Conservation (phyloP, 495 filamentous ascomycete species). For the Penicillium robsamsonii region DNA sequence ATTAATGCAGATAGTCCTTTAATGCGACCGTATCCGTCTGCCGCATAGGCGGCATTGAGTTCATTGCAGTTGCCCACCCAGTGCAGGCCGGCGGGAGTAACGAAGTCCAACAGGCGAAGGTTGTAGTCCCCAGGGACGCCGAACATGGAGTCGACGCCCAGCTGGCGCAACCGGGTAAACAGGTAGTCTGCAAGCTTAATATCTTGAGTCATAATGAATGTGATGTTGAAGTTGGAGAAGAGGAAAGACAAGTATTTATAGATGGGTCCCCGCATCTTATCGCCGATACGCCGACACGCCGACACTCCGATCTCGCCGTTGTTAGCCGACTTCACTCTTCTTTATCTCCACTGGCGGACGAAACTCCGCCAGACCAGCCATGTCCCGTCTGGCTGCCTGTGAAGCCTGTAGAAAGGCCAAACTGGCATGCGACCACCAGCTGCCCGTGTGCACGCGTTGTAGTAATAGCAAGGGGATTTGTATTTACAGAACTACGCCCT, state of each 20-base stretch:
- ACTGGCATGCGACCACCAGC: constrained; percentile 41
- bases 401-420: constrained; percentile 44
- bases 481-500: constrained; percentile 41
- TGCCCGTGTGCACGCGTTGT: constrained; percentile 42
- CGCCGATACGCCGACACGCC: constrained; percentile 18
- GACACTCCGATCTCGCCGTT: constrained; percentile 14
- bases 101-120: constrained; percentile 63
- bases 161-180: constrained; percentile 64
- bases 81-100: constrained; percentile 59
- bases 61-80: constrained; percentile 84
- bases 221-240: background rate
- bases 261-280: constrained; percentile 20
- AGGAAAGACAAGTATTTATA: constrained; percentile 15
- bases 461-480: constrained; percentile 27
- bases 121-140: constrained; percentile 78
- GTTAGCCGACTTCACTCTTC: constrained; percentile 21
- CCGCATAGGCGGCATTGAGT: constrained; percentile 80
- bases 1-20: constrained; percentile 70
- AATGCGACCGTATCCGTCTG: constrained; percentile 76
- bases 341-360: constrained; percentile 11
- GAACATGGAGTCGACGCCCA: constrained; percentile 66
- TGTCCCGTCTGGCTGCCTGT: constrained; percentile 35
- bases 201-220: constrained; percentile 14
- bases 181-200: constrained; percentile 57
- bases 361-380: constrained; percentile 12